Percentiles rank a stretch among this genome's conserved stretches.
Evolutionary conservation across 345 rosid species (phyloP).

Genomic region (Pugionium cornutum): DNA sequence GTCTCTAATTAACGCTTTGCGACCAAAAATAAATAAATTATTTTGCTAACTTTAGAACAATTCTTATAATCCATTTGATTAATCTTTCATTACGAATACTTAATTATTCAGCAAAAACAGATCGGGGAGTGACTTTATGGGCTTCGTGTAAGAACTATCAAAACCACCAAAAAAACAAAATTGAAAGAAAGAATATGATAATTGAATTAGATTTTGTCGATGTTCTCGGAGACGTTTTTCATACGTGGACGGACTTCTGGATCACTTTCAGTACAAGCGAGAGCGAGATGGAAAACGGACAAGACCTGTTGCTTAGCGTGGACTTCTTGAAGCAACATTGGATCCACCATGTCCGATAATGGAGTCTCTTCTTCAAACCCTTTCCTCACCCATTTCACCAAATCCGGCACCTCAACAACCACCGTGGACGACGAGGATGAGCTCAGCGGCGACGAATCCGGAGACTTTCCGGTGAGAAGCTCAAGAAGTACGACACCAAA

Average conservation of each 20-base stretch:
- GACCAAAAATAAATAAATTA: no score
- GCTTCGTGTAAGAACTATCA: no score
- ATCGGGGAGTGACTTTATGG: no score
- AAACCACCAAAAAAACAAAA: background rate
- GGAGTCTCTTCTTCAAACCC: slow-evolving; percentile 89
- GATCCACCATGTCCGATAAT: slow-evolving; percentile 90
- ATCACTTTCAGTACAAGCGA: slow-evolving; percentile 83
- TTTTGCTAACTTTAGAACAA: no score
- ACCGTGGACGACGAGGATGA: slow-evolving; percentile 59
- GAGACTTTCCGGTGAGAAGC: slow-evolving; percentile 85
- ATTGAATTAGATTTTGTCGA: slow-evolving; percentile 57
- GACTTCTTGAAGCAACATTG: slow-evolving; percentile 79
- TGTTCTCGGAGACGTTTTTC: slow-evolving; percentile 86
- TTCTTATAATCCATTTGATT: no score
- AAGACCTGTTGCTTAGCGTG: slow-evolving; percentile 90
- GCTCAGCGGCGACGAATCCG: slow-evolving; percentile 71
- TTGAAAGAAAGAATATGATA: slow-evolving; percentile 3
- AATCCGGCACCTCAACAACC: slow-evolving; percentile 68
- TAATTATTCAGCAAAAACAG: no score
- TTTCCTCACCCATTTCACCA: slow-evolving; percentile 89
- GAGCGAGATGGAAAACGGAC: slow-evolving; percentile 82
- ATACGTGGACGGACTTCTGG: slow-evolving; percentile 90
- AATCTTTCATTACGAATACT: no score
- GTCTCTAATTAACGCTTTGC: no score
- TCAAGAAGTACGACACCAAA: slow-evolving; percentile 86